Conservation (phyloP, 768 basidiomycete species). For the Tylopilus sp. region DNA sequence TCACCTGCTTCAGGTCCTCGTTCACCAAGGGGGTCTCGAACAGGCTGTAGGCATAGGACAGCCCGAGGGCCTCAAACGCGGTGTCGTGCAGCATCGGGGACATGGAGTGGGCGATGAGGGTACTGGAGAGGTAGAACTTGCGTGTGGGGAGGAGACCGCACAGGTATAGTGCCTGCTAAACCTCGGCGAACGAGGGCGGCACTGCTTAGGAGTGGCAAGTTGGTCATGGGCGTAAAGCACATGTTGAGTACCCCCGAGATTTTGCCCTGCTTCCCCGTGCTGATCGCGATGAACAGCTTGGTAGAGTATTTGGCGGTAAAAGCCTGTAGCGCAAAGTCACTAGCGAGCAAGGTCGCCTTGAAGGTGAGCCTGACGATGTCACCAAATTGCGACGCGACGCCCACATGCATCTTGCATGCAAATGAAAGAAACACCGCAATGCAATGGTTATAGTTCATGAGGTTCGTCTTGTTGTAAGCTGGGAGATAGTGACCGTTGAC, state of each 20-base stretch:
- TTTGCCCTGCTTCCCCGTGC: conserved; percentile 88
- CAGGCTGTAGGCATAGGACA: conserved; percentile 80
- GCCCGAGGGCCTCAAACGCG: conserved; percentile 72
- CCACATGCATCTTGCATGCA: too few relatives aligned
- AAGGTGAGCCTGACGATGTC: conserved; percentile 94
- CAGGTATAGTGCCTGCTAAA: conserved; percentile 77
- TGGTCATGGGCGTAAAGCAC: conserved; percentile 87
- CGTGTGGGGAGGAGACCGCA: conserved; percentile 74
- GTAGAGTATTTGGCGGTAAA: conserved; percentile 59
- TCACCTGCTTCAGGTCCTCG: conserved; percentile 58
- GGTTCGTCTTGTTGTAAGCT: too few relatives aligned
- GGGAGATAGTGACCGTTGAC: too few relatives aligned
- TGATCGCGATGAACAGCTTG: conserved; percentile 91
- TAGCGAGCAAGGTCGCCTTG: conserved; percentile 67
- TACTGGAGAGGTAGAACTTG: conserved; percentile 85
- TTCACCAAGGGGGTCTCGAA: conserved; percentile 70
- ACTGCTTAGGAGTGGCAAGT: conserved; percentile 77
- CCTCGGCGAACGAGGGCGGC: conserved; percentile 90
- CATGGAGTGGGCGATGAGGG: conserved; percentile 84
- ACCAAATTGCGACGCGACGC: conserved; percentile 60
- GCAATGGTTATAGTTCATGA: too few relatives aligned
- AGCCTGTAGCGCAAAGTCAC: conserved; percentile 74
- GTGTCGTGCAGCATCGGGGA: conserved; percentile 94
- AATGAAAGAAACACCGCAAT: too few relatives aligned
- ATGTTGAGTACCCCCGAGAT: conserved; percentile 85